Conservation (phyloP, 2,329 filamentous ascomycete species). For the Penicillium sp. region DNA sequence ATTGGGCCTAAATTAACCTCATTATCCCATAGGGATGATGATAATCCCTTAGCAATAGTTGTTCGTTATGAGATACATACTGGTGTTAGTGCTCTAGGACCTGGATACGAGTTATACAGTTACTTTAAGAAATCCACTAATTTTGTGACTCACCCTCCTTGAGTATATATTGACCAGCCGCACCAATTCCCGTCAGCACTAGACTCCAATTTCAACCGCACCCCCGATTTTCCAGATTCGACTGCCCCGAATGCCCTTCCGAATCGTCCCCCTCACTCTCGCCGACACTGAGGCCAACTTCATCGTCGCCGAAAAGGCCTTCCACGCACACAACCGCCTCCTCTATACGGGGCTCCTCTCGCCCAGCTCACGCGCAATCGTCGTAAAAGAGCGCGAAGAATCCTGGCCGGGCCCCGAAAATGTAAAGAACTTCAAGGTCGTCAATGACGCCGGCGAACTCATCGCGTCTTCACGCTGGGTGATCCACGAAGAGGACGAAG, state of each 20-base stretch:
- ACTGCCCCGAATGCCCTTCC: background rate
- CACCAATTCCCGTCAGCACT: too few relatives aligned
- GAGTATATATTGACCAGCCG: too few relatives aligned
- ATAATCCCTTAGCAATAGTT: background rate
- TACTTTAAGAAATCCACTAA: too few relatives aligned
- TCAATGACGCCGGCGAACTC: conserved; percentile 5
- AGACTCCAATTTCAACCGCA: background rate
- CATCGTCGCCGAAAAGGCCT: background rate
- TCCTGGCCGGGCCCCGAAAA: background rate
- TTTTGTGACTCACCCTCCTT: too few relatives aligned
- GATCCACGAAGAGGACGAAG: background rate
- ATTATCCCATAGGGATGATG: background rate
- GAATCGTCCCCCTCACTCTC: background rate
- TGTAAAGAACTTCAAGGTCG: conserved; percentile 3
- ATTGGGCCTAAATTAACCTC: background rate
- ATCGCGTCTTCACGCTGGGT: conserved; percentile 5
- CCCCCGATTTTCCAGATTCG: too few relatives aligned
- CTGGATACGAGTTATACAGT: too few relatives aligned
- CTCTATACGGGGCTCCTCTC: conserved; percentile 2
- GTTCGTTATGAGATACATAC: too few relatives aligned
- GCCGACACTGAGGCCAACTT: background rate
- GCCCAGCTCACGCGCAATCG: background rate
- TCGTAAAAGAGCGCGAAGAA: background rate
- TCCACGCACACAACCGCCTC: background rate
- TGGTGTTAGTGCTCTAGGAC: too few relatives aligned